phyloP scores from a whole-genome alignment of 2,329 filamentous ascomycete genomes.

The Penicillium sp. region DNA sequence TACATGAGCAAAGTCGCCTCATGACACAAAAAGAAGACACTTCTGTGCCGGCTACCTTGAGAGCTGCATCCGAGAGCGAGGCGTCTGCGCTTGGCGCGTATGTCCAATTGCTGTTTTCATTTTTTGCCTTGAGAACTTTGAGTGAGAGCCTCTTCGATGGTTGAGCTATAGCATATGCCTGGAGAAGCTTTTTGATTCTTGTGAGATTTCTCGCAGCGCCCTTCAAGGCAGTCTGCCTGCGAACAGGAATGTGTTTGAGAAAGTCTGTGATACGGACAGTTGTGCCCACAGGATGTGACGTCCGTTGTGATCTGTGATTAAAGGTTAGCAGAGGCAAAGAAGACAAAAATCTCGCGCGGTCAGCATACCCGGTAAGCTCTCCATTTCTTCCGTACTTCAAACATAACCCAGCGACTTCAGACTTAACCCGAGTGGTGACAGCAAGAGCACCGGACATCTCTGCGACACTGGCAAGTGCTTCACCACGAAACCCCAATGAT shows the following conservation, averaged over 20 bases:
- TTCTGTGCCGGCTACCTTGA: slow-evolving; percentile 57
- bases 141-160: slow-evolving; percentile 56
- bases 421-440: slow-evolving; percentile 57
- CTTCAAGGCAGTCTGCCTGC: slow-evolving; percentile 56
- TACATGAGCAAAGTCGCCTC: slow-evolving; percentile 29
- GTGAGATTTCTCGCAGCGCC: slow-evolving; percentile 49
- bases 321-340: not conserved
- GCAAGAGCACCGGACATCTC: slow-evolving; percentile 55
- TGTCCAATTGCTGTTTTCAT: slow-evolving; percentile 59
- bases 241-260: slow-evolving; percentile 58
- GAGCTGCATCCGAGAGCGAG: slow-evolving; percentile 52
- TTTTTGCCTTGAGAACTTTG: slow-evolving; percentile 58
- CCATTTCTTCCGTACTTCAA: slow-evolving; percentile 54
- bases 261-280: slow-evolving; percentile 58
- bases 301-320: slow-evolving; percentile 32
- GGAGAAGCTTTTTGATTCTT: slow-evolving; percentile 54
- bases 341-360: not conserved
- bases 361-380: slow-evolving; percentile 44
- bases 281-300: slow-evolving; percentile 60
- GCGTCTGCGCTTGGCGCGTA: slow-evolving; percentile 55
- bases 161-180: slow-evolving; percentile 60
- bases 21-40: slow-evolving; percentile 51
- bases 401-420: slow-evolving; percentile 53
- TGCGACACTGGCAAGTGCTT: slow-evolving; percentile 61
- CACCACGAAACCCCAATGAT: slow-evolving; percentile 63